Conservation (phyloP, 1,139 yeast species). For the Suhomyces bokatorum region DNA sequence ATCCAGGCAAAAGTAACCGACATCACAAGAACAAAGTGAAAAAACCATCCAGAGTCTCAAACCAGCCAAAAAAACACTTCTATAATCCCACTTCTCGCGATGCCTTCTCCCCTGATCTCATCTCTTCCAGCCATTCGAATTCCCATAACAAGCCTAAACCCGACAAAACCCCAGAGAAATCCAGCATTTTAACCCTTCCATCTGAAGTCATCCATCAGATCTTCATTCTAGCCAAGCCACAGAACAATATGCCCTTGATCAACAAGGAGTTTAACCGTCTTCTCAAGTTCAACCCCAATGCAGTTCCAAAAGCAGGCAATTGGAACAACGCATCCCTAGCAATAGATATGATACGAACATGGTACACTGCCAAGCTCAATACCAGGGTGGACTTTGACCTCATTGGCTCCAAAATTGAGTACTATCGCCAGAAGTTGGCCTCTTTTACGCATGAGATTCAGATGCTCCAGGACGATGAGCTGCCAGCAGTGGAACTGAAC, state of each 20-base stretch:
- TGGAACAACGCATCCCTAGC: slow-evolving; percentile 15
- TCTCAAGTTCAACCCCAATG: slow-evolving; percentile 19
- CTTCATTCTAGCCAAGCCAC: slow-evolving; percentile 32
- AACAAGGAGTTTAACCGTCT: slow-evolving; percentile 26
- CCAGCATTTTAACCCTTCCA: slow-evolving; percentile 28
- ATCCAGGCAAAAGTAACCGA: slow-evolving; percentile 25
- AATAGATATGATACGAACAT: slow-evolving; percentile 14
- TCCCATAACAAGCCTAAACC: too few relatives aligned
- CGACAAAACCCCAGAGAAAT: neutral
- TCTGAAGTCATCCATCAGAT: slow-evolving; percentile 32
- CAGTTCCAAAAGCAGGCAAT: slow-evolving; percentile 7
- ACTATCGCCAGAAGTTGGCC: slow-evolving; percentile 10
- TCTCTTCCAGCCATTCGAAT: neutral
- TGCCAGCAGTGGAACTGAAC: neutral
- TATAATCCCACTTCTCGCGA: neutral
- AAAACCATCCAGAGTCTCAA: neutral
- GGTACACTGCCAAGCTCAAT: slow-evolving; percentile 15
- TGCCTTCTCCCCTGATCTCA: neutral
- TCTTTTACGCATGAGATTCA: neutral
- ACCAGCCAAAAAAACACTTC: neutral
- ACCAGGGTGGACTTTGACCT: slow-evolving; percentile 13
- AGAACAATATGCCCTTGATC: slow-evolving; percentile 28
- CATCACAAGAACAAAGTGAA: neutral
- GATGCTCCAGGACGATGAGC: neutral
- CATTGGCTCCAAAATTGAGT: slow-evolving; percentile 11